Conservation (phyloP, 257 asterid genomes). For the Mentha longifolia region DNA sequence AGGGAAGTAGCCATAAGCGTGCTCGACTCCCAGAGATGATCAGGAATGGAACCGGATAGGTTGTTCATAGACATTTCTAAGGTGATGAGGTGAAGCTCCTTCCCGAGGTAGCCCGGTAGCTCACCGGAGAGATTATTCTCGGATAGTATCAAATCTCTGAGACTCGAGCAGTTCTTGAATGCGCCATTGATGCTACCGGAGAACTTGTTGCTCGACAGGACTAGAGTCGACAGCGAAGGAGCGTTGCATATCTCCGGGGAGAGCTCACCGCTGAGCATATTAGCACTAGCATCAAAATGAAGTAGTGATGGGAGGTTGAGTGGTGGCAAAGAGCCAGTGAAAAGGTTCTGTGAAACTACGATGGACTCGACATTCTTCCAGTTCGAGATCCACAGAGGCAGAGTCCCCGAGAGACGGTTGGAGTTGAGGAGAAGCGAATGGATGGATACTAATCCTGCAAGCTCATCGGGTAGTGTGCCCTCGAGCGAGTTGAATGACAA, state of each 20-base stretch:
- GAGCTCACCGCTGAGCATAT: constrained; percentile 64
- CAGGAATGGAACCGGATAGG: constrained; percentile 64
- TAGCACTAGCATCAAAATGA: constrained; percentile 56
- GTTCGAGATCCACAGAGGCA: constrained; percentile 76
- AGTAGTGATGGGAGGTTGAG: constrained; percentile 56
- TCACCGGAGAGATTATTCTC: constrained; percentile 64
- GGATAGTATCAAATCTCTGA: constrained; percentile 62
- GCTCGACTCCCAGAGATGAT: constrained; percentile 65
- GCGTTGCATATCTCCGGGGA: constrained; percentile 60
- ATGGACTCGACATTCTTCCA: constrained; percentile 60
- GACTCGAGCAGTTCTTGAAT: constrained; percentile 54
- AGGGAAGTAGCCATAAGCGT: constrained; percentile 64
- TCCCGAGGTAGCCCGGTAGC: constrained; percentile 66
- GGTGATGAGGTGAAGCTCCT: constrained; percentile 50
- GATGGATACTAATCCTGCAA: constrained; percentile 57
- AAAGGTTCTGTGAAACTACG: constrained; percentile 55
- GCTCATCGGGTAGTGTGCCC: constrained; percentile 60
- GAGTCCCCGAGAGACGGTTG: constrained; percentile 61
- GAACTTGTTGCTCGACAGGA: constrained; percentile 59
- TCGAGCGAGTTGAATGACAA: constrained; percentile 63
- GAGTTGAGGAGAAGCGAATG: constrained; percentile 54
- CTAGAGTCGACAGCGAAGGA: constrained; percentile 43
- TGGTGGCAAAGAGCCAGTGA: constrained; percentile 64
- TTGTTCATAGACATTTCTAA: constrained; percentile 66
- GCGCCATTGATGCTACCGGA: constrained; percentile 53